Conservation (phyloP, 2,329 filamentous ascomycete species). For the Phaeosphaeriaceae sp. region DNA sequence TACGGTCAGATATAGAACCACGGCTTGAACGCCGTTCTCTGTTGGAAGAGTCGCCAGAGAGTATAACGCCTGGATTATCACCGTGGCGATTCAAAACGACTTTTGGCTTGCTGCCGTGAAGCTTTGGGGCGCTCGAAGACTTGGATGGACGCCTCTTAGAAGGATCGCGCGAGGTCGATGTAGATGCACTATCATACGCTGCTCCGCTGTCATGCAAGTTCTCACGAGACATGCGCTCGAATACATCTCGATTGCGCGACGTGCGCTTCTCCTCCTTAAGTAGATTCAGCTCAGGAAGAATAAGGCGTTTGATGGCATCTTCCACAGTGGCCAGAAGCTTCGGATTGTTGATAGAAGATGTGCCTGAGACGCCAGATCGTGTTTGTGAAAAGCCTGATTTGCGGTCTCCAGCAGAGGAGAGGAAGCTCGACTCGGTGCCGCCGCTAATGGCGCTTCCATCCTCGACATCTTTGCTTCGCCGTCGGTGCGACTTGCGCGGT, state of each 20-base stretch:
- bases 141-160: constrained; percentile 63
- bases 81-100: constrained; percentile 65
- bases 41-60: constrained; percentile 61
- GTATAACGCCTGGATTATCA: constrained; percentile 63
- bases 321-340: constrained; percentile 90
- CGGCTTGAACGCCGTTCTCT: constrained; percentile 62
- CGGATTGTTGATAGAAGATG: constrained; percentile 87
- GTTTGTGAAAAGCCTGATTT: constrained; percentile 62
- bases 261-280: constrained; percentile 89
- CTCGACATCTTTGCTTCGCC: constrained; percentile 56
- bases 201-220: constrained; percentile 36
- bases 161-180: constrained; percentile 57
- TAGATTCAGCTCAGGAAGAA: constrained; percentile 88
- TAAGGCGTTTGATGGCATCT: constrained; percentile 87
- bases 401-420: constrained; percentile 65
- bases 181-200: constrained; percentile 63
- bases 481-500: constrained; percentile 40
- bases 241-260: constrained; percentile 72
- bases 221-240: constrained; percentile 60
- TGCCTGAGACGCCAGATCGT: constrained; percentile 59
- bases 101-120: constrained; percentile 62
- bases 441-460: constrained; percentile 41
- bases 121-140: constrained; percentile 66
- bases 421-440: constrained; percentile 66
- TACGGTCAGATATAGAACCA: constrained; percentile 56